phyloP scores from a whole-genome alignment of 176 grass and related monocot genomes.

The Raddia distichophylla region DNA sequence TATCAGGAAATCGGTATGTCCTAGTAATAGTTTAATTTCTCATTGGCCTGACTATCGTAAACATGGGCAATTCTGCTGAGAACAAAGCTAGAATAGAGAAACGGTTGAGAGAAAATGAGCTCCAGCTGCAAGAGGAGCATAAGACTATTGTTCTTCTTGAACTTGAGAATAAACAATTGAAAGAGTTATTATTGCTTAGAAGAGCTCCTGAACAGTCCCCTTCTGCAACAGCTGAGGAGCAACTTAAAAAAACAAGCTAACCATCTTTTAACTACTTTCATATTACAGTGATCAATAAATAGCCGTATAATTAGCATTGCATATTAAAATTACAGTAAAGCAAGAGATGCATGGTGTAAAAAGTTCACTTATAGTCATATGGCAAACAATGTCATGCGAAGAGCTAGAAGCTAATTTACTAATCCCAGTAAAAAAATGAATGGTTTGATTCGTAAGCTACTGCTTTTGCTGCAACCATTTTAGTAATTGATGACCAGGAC shows the following conservation, averaged over 20 bases:
- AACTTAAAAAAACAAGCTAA: conserved; percentile 49
- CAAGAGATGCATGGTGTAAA: too few relatives aligned
- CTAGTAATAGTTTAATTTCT: conserved; percentile 32
- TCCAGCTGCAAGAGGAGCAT: conserved; percentile 50
- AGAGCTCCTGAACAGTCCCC: conserved; percentile 46
- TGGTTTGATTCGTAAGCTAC: too few relatives aligned
- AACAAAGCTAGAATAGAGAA: conserved; percentile 44
- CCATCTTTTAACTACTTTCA: too few relatives aligned
- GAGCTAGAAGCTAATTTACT: too few relatives aligned
- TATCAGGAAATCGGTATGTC: conserved; percentile 90
- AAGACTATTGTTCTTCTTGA: conserved; percentile 53
- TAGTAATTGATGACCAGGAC: too few relatives aligned
- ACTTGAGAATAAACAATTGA: conserved; percentile 66
- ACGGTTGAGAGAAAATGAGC: conserved; percentile 44
- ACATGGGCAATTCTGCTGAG: conserved; percentile 21
- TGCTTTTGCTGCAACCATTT: too few relatives aligned
- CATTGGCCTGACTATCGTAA: conserved; percentile 16
- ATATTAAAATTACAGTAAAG: too few relatives aligned
- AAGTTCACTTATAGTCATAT: too few relatives aligned
- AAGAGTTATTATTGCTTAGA: conserved; percentile 44
- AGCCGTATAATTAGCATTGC: too few relatives aligned
- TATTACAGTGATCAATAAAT: too few relatives aligned
- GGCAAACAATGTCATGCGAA: too few relatives aligned
- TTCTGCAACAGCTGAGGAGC: conserved; percentile 34
- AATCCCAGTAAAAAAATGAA: too few relatives aligned